Evolutionary conservation across 805 yeast species (phyloP), one percentile per base, ranked within the genome.

Genomic region (Brettanomyces naardenensis): DNA sequence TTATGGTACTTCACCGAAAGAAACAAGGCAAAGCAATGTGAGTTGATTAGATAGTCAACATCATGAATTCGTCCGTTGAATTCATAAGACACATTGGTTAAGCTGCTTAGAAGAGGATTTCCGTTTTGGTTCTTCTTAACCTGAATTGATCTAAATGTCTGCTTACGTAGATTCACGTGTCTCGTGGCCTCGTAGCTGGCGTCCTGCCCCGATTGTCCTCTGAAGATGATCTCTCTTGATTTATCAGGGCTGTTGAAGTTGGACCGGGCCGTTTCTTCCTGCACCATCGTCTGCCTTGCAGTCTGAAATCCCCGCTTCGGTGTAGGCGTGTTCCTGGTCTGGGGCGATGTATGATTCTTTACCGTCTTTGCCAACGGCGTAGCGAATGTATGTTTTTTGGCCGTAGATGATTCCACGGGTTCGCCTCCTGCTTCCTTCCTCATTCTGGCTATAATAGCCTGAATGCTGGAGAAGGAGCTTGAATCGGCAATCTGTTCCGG

Each of bases 1-100:
- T 81, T 82, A 52, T 81, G 87, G 53, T 83, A 84, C 36, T 80
- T 78, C 34, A 84, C 55, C 1, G 86, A 75, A 3, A 84, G 62
- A 45, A 82, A 81, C 0, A 84, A 48, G 1, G 80, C 70, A 40
- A 71, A 71, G 53, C 75, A 56, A 54, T 71, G 58, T 22, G 78
- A 63, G 40, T 72, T 77, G 13, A 83, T 69, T 35, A 78, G 65
- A 55, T 83, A 84, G 52, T 84, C 94, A 47, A 64, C 82, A 51
- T 58, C 69, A 46, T 60, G 66, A 43, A 68, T 58, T 14, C 58
- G 59, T 5, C 68, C 64, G 36, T 70, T 78, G 63, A 54, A 77
- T 47, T 77, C 73, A 72, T 64, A 75, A 39, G 65, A 71, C 1
- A 67, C 70, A 34, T 66, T 68, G 33, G 71, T 73, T 53, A 83